Base-by-base conservation (phyloP, 495 filamentous ascomycete genomes). In the Elasticomyces elasticus region DNA sequence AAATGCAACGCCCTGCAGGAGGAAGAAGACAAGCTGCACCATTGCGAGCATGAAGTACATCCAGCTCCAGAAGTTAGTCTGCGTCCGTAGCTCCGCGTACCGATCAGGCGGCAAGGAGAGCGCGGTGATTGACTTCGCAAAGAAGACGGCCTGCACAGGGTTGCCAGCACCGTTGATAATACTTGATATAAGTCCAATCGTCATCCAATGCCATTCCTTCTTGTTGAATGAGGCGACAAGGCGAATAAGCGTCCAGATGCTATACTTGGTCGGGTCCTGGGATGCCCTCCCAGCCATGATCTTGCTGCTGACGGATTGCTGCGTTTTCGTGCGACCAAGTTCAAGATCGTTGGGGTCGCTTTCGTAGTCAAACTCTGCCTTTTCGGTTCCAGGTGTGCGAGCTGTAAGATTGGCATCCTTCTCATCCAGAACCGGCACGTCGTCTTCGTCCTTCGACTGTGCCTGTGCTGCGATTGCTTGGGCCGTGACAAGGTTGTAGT, bases 11-110 rank as follows among this genome's bases (percentile, higher is more conserved):
- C 88, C 90, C 59, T 91, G 85, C 31, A 62, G 63, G 30, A 75
- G 71, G 59, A 85, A 85, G 1, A 81, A 77, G 47, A 91, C 64
- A 55, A 95, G 81, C 63, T 85, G 80, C 26, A 82, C 76, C 42
- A 94, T 66, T 15, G 85, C 92, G n/a, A 95, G 78, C 78, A 96
- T 89, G 22, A 97, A 77, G 66, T 92, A 98, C 89, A 98, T 95
- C 53, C 82, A 66, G 31, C 79, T 81, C 91, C 92, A 98, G 68
- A 96, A 97, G 58, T 92, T 80, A 38, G 80, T 80, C 38, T 86
- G 80, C 2, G 76, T 73, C 45, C 83, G 76, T 33, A 94, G 67
- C 55, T 74, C 66, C 38, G 33, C 74, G 54, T 68, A 79, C 62
- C 71, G 31, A 4, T 37, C 53, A 13, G 62, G 60, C 12, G 76